A percentile compares a stretch with the other conserved stretches of the same genome.
Evolutionary conservation across 352 stramenopile species (phyloP).

Genomic region (Elongisporangium prolatum): DNA sequence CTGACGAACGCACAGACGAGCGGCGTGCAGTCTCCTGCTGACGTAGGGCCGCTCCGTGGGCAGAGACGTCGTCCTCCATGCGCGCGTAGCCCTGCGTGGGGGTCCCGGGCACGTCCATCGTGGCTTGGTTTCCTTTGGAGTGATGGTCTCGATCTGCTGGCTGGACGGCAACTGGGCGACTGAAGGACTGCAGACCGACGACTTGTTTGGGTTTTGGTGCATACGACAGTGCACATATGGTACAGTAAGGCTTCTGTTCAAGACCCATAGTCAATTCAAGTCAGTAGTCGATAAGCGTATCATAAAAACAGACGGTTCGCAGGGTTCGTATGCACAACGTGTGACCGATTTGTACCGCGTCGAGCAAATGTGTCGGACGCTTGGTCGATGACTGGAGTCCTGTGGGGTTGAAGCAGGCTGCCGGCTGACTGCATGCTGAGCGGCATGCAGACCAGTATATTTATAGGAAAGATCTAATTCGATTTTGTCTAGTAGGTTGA

Average conservation of each 20-base stretch:
- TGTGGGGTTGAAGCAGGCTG: neutral
- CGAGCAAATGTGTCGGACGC: neutral
- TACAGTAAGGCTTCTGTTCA: neutral
- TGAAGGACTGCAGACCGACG: conserved; percentile 1
- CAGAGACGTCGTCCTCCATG: conserved; percentile 24
- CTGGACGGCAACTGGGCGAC: neutral
- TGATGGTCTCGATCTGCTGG: neutral
- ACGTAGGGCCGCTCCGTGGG: conserved; percentile 3
- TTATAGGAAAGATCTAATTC: neutral
- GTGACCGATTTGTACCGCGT: neutral
- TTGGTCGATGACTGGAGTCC: neutral
- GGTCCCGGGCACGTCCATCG: conserved; percentile 21
- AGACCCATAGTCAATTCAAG: neutral
- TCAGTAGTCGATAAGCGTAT: neutral
- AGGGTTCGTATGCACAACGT: neutral
- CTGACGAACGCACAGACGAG: conserved; percentile 42
- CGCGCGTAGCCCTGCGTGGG: conserved; percentile 27
- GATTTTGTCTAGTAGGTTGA: neutral
- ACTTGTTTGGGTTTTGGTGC: neutral
- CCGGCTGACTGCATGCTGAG: neutral
- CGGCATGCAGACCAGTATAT: neutral
- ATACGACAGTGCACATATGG: neutral
- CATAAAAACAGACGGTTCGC: neutral
- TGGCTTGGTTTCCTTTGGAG: conserved; percentile 5
- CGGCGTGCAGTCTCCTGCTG: conserved; percentile 16